Conservation (phyloP, 2,329 filamentous ascomycete genomes). For the Cordyceps javanica region DNA sequence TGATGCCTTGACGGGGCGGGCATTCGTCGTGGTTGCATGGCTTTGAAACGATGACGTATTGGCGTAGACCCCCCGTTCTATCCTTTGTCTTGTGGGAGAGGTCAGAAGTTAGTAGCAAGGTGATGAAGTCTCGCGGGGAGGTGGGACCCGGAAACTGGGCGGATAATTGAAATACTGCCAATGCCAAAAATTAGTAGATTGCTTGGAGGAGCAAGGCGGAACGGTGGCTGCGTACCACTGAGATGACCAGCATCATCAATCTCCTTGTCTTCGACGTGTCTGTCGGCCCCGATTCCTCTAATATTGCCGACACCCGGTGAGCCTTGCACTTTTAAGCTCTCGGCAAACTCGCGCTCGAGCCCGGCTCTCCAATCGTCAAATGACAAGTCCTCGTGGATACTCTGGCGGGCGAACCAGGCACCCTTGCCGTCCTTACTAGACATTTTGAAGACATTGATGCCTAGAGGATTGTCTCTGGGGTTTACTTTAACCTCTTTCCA, state of each 20-base stretch:
- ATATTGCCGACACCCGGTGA: slow-evolving; percentile 68
- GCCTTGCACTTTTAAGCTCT: slow-evolving; percentile 66
- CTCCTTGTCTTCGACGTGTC: slow-evolving; percentile 57
- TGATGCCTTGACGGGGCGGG: slow-evolving; percentile 63
- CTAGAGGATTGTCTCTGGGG: slow-evolving; percentile 66
- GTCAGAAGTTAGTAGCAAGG: slow-evolving; percentile 65
- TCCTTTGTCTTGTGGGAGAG: slow-evolving; percentile 34
- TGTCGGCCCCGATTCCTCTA: slow-evolving; percentile 79
- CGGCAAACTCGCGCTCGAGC: slow-evolving; percentile 71
- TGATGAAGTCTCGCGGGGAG: slow-evolving; percentile 81
- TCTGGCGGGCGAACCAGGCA: slow-evolving; percentile 82
- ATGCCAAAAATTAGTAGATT: slow-evolving; percentile 11
- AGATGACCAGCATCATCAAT: slow-evolving; percentile 55
- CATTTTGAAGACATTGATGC: slow-evolving; percentile 74
- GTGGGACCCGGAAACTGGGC: slow-evolving; percentile 88
- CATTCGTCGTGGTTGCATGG: slow-evolving; percentile 74
- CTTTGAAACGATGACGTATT: slow-evolving; percentile 83
- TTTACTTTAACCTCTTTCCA: slow-evolving; percentile 82
- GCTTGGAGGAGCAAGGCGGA: slow-evolving; percentile 12
- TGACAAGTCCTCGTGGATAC: slow-evolving; percentile 70
- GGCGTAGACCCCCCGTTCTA: slow-evolving; percentile 44
- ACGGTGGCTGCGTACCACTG: slow-evolving; percentile 42
- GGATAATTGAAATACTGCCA: slow-evolving; percentile 72
- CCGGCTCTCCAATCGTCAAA: slow-evolving; percentile 75
- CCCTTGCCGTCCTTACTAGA: slow-evolving; percentile 73